phyloP scores from a whole-genome alignment of 2,329 filamentous ascomycete genomes.

The Myrmaecium sp. region DNA sequence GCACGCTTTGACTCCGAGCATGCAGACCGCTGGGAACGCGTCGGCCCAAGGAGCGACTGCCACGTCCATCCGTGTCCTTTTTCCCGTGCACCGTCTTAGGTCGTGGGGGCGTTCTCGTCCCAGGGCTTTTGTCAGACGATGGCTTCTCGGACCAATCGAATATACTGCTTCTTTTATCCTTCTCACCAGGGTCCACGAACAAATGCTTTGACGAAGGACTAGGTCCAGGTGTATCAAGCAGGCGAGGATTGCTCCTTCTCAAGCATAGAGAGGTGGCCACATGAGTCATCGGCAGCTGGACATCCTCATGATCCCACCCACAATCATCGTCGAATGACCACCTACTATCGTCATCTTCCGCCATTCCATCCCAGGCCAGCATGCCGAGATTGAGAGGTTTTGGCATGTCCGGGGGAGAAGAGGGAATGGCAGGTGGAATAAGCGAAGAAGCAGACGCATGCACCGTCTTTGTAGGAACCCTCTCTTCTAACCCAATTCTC shows the following conservation, averaged over 20 bases:
- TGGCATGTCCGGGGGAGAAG: conserved; percentile 28
- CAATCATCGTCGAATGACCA: conserved; percentile 23
- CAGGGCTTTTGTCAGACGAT: conserved; percentile 42
- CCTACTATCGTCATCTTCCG: conserved; percentile 21
- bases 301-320: conserved; percentile 22
- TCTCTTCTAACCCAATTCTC: no score
- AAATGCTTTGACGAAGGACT: no score
- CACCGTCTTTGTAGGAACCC: no score
- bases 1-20: conserved; percentile 67
- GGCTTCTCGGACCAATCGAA: conserved; percentile 65
- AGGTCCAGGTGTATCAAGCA: conserved; percentile 6
- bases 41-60: conserved; percentile 49
- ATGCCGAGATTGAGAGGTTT: conserved; percentile 23
- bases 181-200: conserved; percentile 19
- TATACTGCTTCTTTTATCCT: conserved; percentile 42
- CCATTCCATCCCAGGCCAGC: conserved; percentile 22
- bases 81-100: conserved; percentile 64
- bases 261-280: conserved; percentile 15
- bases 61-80: conserved; percentile 52
- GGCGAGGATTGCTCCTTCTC: conserved; percentile 15
- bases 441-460: no score
- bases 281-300: conserved; percentile 14
- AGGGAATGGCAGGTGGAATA: conserved; percentile 22
- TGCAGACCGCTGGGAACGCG: conserved; percentile 54
- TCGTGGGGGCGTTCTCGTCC: conserved; percentile 40